phyloP scores from a whole-genome alignment of 2,329 filamentous ascomycete genomes.

The Alternaria sp. region DNA sequence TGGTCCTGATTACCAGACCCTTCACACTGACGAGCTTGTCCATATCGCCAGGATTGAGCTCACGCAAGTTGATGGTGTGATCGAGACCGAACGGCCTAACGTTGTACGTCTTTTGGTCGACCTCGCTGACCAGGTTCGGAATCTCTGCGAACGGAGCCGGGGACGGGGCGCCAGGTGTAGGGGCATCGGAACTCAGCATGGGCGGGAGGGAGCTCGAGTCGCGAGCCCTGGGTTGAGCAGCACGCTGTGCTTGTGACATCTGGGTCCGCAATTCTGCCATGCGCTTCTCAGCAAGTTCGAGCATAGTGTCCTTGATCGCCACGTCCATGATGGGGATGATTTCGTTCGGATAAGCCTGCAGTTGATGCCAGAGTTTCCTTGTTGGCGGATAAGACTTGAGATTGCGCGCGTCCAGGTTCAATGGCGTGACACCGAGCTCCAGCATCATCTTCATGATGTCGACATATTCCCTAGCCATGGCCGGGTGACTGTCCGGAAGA shows the following conservation, averaged over 20 bases:
- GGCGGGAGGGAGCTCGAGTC: slow-evolving; percentile 75
- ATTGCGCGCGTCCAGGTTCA: slow-evolving; percentile 89
- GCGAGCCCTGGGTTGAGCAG: slow-evolving; percentile 49
- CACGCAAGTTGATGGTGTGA: slow-evolving; percentile 85
- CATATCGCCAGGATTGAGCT: slow-evolving; percentile 95
- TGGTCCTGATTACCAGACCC: slow-evolving; percentile 92
- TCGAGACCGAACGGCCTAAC: slow-evolving; percentile 91
- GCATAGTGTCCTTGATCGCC: slow-evolving; percentile 88
- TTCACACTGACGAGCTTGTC: slow-evolving; percentile 96
- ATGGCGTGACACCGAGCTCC: slow-evolving; percentile 77
- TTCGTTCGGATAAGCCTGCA: slow-evolving; percentile 93
- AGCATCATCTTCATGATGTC: slow-evolving; percentile 90
- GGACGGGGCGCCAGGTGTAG: slow-evolving; percentile 48
- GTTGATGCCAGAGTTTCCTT: slow-evolving; percentile 91
- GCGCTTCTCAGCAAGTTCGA: slow-evolving; percentile 83
- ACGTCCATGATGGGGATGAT: slow-evolving; percentile 97
- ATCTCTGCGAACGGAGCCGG: slow-evolving; percentile 54
- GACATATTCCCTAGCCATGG: slow-evolving; percentile 81
- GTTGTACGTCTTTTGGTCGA: slow-evolving; percentile 80
- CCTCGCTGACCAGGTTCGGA: slow-evolving; percentile 76
- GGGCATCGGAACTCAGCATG: slow-evolving; percentile 79
- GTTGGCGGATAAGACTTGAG: slow-evolving; percentile 92
- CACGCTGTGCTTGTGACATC: slow-evolving; percentile 63
- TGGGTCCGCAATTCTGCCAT: slow-evolving; percentile 69
- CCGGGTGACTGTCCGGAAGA: slow-evolving; percentile 68